Conservation (phyloP, 108 stramenopile genomes). For the Pinguiococcus pyrenoidosus region DNA sequence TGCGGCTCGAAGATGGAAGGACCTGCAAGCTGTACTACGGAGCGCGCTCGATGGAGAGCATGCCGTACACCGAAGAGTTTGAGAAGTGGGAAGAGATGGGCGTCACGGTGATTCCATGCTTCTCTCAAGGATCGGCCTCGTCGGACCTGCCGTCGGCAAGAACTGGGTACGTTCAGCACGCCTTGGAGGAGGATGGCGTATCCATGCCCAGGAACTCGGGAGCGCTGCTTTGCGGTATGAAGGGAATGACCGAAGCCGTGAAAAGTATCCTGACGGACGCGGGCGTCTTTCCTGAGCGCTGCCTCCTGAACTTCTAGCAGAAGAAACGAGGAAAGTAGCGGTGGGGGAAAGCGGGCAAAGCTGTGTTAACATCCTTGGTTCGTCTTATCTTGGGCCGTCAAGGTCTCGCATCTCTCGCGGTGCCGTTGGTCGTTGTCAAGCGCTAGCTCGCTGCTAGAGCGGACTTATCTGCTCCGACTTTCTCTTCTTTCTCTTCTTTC, state of each 20-base stretch:
- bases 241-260: constrained; percentile 72
- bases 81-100: constrained; percentile 59
- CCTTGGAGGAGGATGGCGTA: constrained; percentile 73
- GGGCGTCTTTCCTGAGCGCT: constrained; percentile 74
- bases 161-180: constrained; percentile 72
- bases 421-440: too few relatives aligned
- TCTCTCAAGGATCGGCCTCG: constrained; percentile 25
- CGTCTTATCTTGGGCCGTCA: too few relatives aligned
- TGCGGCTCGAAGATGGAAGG: constrained; percentile 33
- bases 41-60: constrained; percentile 50
- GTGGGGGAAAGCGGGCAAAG: too few relatives aligned
- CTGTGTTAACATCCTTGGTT: too few relatives aligned
- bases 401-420: too few relatives aligned
- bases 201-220: constrained; percentile 37
- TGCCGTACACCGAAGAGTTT: constrained; percentile 63
- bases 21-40: constrained; percentile 65
- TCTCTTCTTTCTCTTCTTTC: too few relatives aligned
- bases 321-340: too few relatives aligned
- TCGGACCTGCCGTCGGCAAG: constrained; percentile 34
- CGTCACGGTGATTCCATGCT: constrained; percentile 65
- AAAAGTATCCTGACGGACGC: constrained; percentile 58
- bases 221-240: constrained; percentile 30
- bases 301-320: constrained; percentile 78
- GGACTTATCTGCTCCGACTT: too few relatives aligned
- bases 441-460: too few relatives aligned